Conservation (phyloP, 2,329 filamentous ascomycete species). For the Aspergillus puulaauensis region DNA sequence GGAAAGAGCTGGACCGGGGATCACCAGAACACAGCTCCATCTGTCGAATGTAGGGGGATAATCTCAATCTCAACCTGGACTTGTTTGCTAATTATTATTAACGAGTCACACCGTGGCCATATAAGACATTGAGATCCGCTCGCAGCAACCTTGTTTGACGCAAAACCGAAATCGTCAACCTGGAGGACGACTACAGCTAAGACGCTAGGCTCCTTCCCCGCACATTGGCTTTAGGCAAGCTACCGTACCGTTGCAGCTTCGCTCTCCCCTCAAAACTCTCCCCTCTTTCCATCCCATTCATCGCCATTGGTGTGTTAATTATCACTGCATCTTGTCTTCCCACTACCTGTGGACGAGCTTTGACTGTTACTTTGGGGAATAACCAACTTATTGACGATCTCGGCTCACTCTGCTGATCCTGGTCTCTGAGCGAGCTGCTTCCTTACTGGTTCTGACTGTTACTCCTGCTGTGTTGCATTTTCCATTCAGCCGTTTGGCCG, state of each 20-base stretch:
- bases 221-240: constrained; percentile 11
- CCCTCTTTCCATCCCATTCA: constrained; percentile 12
- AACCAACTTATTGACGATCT: constrained; percentile 10
- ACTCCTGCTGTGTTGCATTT: constrained; percentile 17
- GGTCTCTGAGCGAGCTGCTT: constrained; percentile 16
- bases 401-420: constrained; percentile 16
- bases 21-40: background rate
- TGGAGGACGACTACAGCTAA: background rate
- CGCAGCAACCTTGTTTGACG: background rate
- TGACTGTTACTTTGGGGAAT: constrained; percentile 12
- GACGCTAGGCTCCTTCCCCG: constrained; percentile 19
- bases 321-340: constrained; percentile 8
- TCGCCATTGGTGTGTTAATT: constrained; percentile 16
- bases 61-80: background rate
- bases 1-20: background rate
- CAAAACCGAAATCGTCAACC: background rate
- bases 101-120: background rate
- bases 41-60: background rate
- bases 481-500: constrained; percentile 18
- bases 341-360: constrained; percentile 9
- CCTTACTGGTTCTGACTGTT: constrained; percentile 15
- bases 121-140: background rate
- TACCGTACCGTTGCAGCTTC: constrained; percentile 12
- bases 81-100: background rate
- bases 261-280: constrained; percentile 10